Conservation (phyloP, 2,329 filamentous ascomycete species). For the Fusarium drepaniforme region DNA sequence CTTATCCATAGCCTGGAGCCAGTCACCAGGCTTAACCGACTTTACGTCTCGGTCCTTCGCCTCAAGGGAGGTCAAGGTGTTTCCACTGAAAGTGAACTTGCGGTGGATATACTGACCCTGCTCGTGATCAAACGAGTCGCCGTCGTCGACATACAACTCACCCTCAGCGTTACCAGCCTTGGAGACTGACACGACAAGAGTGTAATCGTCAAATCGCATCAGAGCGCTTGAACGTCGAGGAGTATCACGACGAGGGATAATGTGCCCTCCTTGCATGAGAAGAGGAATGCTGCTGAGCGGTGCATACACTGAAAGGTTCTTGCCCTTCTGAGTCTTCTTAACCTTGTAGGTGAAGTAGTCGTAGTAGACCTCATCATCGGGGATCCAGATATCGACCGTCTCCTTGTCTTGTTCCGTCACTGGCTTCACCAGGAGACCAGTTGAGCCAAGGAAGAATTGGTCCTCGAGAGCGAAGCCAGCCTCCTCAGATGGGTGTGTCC, state of each 20-base stretch:
- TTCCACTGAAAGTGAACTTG: constrained; percentile 74
- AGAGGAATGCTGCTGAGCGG: constrained; percentile 90
- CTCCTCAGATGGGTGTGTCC: constrained; percentile 89
- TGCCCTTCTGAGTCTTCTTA: constrained; percentile 77
- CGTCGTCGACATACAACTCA: constrained; percentile 91
- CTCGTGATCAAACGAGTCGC: constrained; percentile 90
- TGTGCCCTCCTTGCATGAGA: constrained; percentile 92
- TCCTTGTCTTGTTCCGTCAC: constrained; percentile 82
- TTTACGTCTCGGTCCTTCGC: constrained; percentile 66
- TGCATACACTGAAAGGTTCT: constrained; percentile 76
- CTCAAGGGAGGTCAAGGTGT: constrained; percentile 77
- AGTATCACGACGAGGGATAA: constrained; percentile 90
- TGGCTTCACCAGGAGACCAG: constrained; percentile 92
- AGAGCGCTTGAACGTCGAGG: constrained; percentile 87
- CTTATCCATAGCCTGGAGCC: constrained; percentile 81
- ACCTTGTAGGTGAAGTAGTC: constrained; percentile 92
- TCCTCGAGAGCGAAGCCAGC: constrained; percentile 90
- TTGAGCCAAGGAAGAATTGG: constrained; percentile 91
- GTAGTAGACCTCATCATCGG: constrained; percentile 91
- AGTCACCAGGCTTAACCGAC: constrained; percentile 72
- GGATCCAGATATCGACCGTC: constrained; percentile 84
- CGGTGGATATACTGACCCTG: constrained; percentile 90
- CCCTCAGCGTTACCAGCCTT: constrained; percentile 74
- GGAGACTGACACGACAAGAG: constrained; percentile 81
- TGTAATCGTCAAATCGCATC: constrained; percentile 97